phyloP scores from a whole-genome alignment of 495 filamentous ascomycete genomes.

The Penicillium mononematosum region DNA sequence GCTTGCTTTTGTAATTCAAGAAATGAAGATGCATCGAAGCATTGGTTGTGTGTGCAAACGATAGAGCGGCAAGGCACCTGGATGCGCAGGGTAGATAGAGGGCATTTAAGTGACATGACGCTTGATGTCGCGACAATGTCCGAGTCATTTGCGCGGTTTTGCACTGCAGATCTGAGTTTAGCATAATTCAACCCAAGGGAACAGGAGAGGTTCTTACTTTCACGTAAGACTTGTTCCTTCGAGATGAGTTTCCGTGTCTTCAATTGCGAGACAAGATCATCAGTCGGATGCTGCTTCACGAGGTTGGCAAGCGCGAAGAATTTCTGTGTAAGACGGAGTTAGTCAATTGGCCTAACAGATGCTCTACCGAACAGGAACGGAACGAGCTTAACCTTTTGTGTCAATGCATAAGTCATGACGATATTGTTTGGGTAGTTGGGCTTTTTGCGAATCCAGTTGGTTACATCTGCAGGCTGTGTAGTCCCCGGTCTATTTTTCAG shows the following conservation, averaged over 20 bases:
- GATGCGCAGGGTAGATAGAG: conserved; percentile 80
- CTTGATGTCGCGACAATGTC: conserved; percentile 86
- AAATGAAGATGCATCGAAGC: conserved; percentile 93
- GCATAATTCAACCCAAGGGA: not conserved
- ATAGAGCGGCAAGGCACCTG: conserved; percentile 75
- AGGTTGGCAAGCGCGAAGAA: conserved; percentile 73
- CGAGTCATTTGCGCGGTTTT: conserved; percentile 75
- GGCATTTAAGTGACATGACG: conserved; percentile 88
- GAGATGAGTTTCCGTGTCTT: conserved; percentile 66
- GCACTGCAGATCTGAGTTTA: conserved; percentile 53
- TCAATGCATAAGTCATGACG: conserved; percentile 88
- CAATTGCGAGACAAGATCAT: conserved; percentile 68
- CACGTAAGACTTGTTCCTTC: conserved; percentile 75
- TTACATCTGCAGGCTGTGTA: conserved; percentile 89
- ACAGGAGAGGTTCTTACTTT: conserved; percentile 59
- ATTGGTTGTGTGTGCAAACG: conserved; percentile 84
- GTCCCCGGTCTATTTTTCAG: conserved; percentile 95
- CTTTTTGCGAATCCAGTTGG: conserved; percentile 66
- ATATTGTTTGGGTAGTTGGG: conserved; percentile 71
- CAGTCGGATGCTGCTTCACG: conserved; percentile 68
- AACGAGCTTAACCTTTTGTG: conserved; percentile 63
- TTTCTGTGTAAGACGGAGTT: conserved; percentile 52
- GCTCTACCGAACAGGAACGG: not conserved
- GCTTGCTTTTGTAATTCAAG: conserved; percentile 93
- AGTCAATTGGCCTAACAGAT: conserved; percentile 6